A percentile compares a stretch with the other conserved stretches of the same genome.
Evolutionary conservation across 129 eudicot genomes (phyloP).

Genomic region (Smallanthus sonchifolius): DNA sequence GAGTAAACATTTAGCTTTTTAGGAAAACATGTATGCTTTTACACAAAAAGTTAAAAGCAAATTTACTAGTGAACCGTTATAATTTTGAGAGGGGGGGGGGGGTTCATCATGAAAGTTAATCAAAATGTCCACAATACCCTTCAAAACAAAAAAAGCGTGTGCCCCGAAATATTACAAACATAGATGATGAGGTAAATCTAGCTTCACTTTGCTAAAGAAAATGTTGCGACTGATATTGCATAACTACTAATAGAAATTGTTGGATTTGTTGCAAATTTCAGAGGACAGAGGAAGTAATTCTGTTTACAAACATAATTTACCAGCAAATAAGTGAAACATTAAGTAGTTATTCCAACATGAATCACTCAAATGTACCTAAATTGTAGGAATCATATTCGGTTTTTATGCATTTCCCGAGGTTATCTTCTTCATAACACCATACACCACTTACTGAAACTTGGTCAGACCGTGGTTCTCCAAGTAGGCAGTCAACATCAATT

Average conservation of each 20-base stretch:
- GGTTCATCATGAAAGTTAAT: background rate
- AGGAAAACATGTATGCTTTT: too few relatives aligned
- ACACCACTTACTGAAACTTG: slow-evolving; percentile 56
- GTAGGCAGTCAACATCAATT: slow-evolving; percentile 54
- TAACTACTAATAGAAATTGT: background rate
- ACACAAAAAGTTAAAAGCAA: background rate
- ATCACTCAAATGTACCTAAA: slow-evolving; percentile 34
- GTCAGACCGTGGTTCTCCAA: slow-evolving; percentile 60
- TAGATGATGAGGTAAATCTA: background rate
- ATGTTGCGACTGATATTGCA: background rate
- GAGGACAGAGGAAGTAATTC: background rate
- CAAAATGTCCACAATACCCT: background rate
- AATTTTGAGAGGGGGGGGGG: background rate
- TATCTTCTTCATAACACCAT: slow-evolving; percentile 50
- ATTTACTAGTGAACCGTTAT: background rate
- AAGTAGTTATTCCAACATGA: background rate
- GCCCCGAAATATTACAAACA: background rate
- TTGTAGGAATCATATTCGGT: slow-evolving; percentile 32
- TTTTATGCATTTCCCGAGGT: slow-evolving; percentile 33
- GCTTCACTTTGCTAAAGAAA: background rate
- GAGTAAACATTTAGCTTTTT: background rate
- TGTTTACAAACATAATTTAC: background rate
- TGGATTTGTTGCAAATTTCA: background rate
- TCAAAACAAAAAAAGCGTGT: background rate
- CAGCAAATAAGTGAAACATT: background rate